Percentiles rank a stretch among this genome's conserved stretches.
Conservation (phyloP, 352 stramenopile species). For the Thraustochytrium striatum region DNA sequence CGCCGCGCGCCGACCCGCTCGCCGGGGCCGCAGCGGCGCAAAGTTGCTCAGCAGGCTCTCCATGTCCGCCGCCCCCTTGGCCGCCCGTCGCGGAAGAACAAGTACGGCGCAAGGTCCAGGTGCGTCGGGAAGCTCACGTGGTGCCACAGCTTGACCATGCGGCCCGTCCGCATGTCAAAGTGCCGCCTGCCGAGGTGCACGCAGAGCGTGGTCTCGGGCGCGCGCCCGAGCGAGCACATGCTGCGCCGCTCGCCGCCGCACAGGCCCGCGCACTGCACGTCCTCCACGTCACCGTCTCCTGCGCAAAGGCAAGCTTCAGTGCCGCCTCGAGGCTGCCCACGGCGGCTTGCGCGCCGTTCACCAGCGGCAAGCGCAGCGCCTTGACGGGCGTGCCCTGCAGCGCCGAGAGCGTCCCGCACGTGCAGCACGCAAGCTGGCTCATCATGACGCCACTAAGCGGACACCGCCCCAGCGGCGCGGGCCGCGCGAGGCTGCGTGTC, state of each 20-base stretch:
- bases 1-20: neutral
- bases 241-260: slow-evolving; percentile 57
- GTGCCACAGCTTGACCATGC: slow-evolving; percentile 68
- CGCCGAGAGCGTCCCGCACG: slow-evolving; percentile 64
- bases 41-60: slow-evolving; percentile 27
- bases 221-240: slow-evolving; percentile 62
- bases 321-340: slow-evolving; percentile 61
- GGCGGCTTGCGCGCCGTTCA: slow-evolving; percentile 53
- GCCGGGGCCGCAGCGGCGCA: neutral
- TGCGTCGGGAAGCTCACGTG: slow-evolving; percentile 72
- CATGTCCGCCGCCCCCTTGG: neutral
- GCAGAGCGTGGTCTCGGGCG: slow-evolving; percentile 72
- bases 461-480: slow-evolving; percentile 57
- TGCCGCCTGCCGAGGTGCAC: slow-evolving; percentile 79
- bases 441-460: slow-evolving; percentile 70
- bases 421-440: slow-evolving; percentile 69
- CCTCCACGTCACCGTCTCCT: slow-evolving; percentile 67
- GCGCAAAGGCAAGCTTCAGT: slow-evolving; percentile 64
- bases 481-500: slow-evolving; percentile 51
- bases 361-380: slow-evolving; percentile 69
- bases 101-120: slow-evolving; percentile 71
- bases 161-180: slow-evolving; percentile 65
- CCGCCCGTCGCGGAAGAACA: slow-evolving; percentile 61
- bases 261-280: slow-evolving; percentile 70
- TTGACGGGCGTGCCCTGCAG: slow-evolving; percentile 71